A percentile compares a stretch with the other conserved stretches of the same genome.
Conservation (phyloP, 768 basidiomycete species). For the Lepiota venenata region DNA sequence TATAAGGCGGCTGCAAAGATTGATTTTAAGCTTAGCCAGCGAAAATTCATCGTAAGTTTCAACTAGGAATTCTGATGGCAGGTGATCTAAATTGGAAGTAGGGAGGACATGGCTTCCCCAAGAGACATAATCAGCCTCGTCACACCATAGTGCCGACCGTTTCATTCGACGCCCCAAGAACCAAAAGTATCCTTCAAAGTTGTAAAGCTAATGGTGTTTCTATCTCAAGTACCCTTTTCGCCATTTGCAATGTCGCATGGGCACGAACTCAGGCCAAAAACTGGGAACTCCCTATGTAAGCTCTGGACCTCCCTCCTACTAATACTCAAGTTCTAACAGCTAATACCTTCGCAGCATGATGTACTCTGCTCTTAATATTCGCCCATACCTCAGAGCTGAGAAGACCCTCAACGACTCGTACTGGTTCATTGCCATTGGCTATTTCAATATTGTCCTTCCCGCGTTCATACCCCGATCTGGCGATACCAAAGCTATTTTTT, state of each 20-base stretch:
- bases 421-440: conserved; percentile 80
- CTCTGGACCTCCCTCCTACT: background rate
- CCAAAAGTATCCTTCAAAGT: conserved; percentile 58
- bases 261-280: conserved; percentile 42
- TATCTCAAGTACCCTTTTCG: conserved; percentile 73
- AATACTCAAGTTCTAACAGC: background rate
- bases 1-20: conserved; percentile 44
- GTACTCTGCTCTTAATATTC: conserved; percentile 83
- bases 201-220: conserved; percentile 75
- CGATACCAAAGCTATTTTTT: conserved; percentile 49
- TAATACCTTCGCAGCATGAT: conserved; percentile 53
- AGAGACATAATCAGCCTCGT: conserved; percentile 36
- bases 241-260: conserved; percentile 76
- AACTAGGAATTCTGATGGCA: background rate
- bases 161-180: conserved; percentile 50
- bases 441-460: conserved; percentile 81
- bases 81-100: conserved; percentile 18
- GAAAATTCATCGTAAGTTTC: conserved; percentile 49
- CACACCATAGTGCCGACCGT: conserved; percentile 71
- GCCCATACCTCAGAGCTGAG: conserved; percentile 49
- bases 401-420: conserved; percentile 55
- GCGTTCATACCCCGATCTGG: conserved; percentile 54
- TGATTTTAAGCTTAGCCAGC: conserved; percentile 54
- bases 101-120: conserved; percentile 77
- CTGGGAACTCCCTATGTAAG: conserved; percentile 52